Evolutionary conservation across 371 early-diverging fungal genomes (phyloP).

Genomic region (Syncephalastrum racemosum): DNA sequence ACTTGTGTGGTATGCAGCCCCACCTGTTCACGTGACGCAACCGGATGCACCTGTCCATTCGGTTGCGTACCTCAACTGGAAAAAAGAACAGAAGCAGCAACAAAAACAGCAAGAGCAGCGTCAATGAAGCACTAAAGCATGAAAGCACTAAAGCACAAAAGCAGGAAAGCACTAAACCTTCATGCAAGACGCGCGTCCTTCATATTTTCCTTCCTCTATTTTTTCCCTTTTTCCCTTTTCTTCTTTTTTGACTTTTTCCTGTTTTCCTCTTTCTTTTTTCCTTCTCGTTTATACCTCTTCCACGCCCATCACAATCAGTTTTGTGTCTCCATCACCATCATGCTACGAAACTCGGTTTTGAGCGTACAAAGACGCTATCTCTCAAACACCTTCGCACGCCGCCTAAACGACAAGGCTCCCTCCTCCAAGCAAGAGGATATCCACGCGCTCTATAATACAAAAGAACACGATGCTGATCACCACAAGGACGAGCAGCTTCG

Average conservation of each 20-base stretch:
- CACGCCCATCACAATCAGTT: background rate
- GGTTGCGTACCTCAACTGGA: conserved; percentile 37
- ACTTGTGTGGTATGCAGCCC: conserved; percentile 41
- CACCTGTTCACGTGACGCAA: conserved; percentile 29
- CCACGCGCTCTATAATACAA: conserved; percentile 18
- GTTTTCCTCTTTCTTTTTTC: background rate
- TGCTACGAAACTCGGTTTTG: background rate
- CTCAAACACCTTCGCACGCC: conserved; percentile 1
- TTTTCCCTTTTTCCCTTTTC: too few species aligned
- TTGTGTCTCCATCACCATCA: background rate
- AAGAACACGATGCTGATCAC: conserved; percentile 13
- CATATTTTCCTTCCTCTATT: too few species aligned
- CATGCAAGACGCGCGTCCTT: too few species aligned
- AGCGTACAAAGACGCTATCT: background rate
- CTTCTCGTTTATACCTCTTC: background rate
- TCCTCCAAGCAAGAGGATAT: conserved; percentile 1
- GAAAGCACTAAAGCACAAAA: background rate
- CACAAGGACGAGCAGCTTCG: conserved; percentile 14
- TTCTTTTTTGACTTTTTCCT: background rate
- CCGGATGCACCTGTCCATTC: background rate
- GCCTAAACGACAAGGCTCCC: background rate
- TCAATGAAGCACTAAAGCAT: too few species aligned
- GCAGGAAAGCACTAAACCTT: background rate
- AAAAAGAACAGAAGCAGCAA: conserved; percentile 14
- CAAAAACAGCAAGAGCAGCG: conserved; percentile 10